Conservation (phyloP, 2,329 filamentous ascomycete species). For the Monosporascus sp. region DNA sequence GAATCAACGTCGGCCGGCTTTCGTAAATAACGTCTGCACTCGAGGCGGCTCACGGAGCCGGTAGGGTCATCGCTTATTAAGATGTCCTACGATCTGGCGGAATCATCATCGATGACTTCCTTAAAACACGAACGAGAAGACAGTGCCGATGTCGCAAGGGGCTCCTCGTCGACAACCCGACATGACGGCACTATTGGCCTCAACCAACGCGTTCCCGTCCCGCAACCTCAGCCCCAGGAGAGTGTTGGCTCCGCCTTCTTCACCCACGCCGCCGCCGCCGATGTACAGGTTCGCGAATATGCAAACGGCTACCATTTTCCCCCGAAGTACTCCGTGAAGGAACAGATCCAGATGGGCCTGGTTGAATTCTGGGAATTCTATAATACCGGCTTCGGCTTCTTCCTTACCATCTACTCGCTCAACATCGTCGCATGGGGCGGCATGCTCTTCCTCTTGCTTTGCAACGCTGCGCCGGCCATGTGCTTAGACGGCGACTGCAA, state of each 20-base stretch:
- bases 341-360: constrained; percentile 53
- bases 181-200: constrained; percentile 8
- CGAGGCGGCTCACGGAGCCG: not conserved
- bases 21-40: not conserved
- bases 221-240: constrained; percentile 15
- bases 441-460: constrained; percentile 82
- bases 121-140: constrained; percentile 12
- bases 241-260: constrained; percentile 13
- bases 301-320: constrained; percentile 64
- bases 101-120: constrained; percentile 6
- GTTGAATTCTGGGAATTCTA: constrained; percentile 67
- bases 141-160: constrained; percentile 11
- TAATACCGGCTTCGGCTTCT: constrained; percentile 68
- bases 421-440: constrained; percentile 86
- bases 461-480: constrained; percentile 69
- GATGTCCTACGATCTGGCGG: not conserved
- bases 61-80: not conserved
- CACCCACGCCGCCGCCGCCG: constrained; percentile 28
- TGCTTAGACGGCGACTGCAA: constrained; percentile 62
- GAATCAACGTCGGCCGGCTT: not conserved
- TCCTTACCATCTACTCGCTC: constrained; percentile 72
- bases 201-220: constrained; percentile 13
- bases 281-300: constrained; percentile 31
- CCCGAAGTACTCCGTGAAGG: constrained; percentile 54
- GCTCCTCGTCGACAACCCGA: constrained; percentile 15